Base-by-base conservation (phyloP, 2,329 filamentous ascomycete genomes). In the Trichoderma simmonsii region DNA sequence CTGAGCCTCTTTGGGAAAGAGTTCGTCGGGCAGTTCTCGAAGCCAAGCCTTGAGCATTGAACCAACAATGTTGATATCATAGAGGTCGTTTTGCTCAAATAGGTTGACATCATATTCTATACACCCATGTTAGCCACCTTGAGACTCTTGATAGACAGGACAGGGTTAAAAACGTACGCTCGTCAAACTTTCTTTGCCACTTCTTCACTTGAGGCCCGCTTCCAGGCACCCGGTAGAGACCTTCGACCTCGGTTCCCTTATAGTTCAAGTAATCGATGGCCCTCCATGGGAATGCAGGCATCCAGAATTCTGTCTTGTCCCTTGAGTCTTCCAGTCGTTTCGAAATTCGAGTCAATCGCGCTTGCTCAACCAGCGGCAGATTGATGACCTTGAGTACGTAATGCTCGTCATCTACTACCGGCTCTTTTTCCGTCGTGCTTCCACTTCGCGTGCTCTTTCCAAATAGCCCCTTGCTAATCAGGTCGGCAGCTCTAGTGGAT, bases 261-360 rank as follows among this genome's bases (percentile, higher is more conserved):
- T 95, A 96, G 81, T 98, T 98, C 67, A 98, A 85, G 80, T 97
- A 98, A 83, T 98, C 95, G 75, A 98, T 98, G 72, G 94, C 97
- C 74, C 95, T 88, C 92, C 95, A 98, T 0, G 95, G 95, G 72
- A 98, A 91, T 7, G 94, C 93, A 14, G 95, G 95, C 95, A 98
- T 97, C 95, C 95, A 98, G 79, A 97, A 98, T 79, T 98, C 95
- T 0, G 95, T 98, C 85, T 98, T 98, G 79, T 98, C 95, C 74
- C 91, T 89, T 11, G 95, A 97, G 73, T 93, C 90, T 78, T 97
- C 93, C 57, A 98, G 85, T 34, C 92, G 90, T 82, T 95, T 97
- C 8, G 94, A 97, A 79, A 98, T 98, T 74, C 95, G 89, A 0
- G 95, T 98, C 74, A 91, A 86, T n/a, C 95, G 90, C 7, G 95